Base-by-base conservation (phyloP, 2,329 filamentous ascomycete species). In the Ophiocordyceps sinensis region DNA sequence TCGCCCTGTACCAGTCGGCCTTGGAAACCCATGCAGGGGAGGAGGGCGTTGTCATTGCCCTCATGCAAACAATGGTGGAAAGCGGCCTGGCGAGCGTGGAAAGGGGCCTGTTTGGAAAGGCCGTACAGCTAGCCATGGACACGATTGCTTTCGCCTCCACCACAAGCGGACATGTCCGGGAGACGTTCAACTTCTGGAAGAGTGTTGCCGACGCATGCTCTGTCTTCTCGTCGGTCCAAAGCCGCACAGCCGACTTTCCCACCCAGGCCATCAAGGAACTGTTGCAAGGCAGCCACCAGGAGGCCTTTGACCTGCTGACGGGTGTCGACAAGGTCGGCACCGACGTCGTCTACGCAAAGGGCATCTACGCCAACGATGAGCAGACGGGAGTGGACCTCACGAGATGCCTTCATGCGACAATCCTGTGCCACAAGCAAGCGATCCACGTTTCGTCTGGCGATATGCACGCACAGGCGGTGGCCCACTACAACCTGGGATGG, bases 401-500 rank as follows among this genome's bases (percentile, higher is more conserved):
- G 2, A 65, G 70, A 45, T 79, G 73, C 45, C 60, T 93, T 1
- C 73, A 84, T 45, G 77, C 82, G 13, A 75, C 82, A 0, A 84
- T 96, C 26, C 65, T 96, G 15, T 83, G 85, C 6, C 85, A 93
- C 58, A 98, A 96, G 58, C 76, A 85, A 47, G 87, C 87, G 8
- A 79, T 96, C 13, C 66, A 82, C 49, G 73, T 79, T 32, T 82
- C 81, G 14, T 66, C 77, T 1, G 67, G 79, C 44, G 88, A 98
- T 53, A 58, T 76, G 8, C 85, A 95, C 57, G 88, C 89, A 4
- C 88, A 93, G 60, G 85, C 91, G 1, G 85, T 96, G n/a, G 85
- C 88, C 0, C 91, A 89, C 72, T 98, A 94, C 62, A 98, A 98
- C 53, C 68, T 98, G 15, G 91, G 91, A 35, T 96, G 88, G 85